phyloP scores from a whole-genome alignment of 306 rosid genomes.

The Pterocarpus macrocarpus region DNA sequence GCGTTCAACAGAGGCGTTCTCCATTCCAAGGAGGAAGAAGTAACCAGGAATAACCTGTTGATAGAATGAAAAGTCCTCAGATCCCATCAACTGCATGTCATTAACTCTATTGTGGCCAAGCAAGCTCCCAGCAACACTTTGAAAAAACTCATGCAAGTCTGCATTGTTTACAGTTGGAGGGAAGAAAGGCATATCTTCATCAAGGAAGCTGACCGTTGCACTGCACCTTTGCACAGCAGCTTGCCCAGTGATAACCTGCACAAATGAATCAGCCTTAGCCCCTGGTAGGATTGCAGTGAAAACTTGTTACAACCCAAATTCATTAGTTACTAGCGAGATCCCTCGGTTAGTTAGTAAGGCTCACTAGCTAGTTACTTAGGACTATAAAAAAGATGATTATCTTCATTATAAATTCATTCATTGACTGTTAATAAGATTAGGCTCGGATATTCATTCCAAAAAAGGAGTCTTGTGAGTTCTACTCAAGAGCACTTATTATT shows the following conservation, averaged over 20 bases:
- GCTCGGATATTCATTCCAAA: no score
- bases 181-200: slow-evolving; percentile 59
- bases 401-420: no score
- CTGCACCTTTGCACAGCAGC: slow-evolving; percentile 94
- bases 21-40: slow-evolving; percentile 84
- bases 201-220: slow-evolving; percentile 72
- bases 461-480: no score
- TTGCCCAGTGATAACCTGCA: slow-evolving; percentile 84
- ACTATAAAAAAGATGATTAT: no score
- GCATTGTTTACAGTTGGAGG: slow-evolving; percentile 79
- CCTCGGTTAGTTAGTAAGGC: no score
- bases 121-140: slow-evolving; percentile 68
- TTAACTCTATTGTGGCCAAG: slow-evolving; percentile 67
- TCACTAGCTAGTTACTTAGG: no score
- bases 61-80: slow-evolving; percentile 89
- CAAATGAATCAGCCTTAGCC: slow-evolving; percentile 36
- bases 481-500: no score
- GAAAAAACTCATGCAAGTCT: slow-evolving; percentile 69
- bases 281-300: slow-evolving; percentile 13
- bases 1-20: slow-evolving; percentile 53
- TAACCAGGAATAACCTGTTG: slow-evolving; percentile 85
- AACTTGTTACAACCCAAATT: neutral
- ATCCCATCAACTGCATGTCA: slow-evolving; percentile 71
- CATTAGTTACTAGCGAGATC: no score
- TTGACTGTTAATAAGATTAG: no score